Conservation (phyloP, 352 stramenopile genomes). For the Phytophthora palmivora region DNA sequence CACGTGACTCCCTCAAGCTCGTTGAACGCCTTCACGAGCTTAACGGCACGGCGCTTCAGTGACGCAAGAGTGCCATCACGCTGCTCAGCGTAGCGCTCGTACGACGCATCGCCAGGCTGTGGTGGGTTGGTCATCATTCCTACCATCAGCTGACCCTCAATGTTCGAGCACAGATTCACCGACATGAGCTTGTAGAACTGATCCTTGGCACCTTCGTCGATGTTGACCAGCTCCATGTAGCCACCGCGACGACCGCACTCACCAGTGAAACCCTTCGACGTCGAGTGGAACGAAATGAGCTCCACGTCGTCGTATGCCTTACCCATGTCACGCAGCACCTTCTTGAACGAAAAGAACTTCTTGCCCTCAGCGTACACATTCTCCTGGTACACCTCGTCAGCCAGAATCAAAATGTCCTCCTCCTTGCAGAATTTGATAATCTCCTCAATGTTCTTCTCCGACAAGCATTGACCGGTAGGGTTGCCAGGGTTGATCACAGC, state of each 20-base stretch:
- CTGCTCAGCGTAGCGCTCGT: constrained; percentile 92
- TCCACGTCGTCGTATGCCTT: constrained; percentile 90
- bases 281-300: constrained; percentile 98
- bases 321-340: constrained; percentile 93
- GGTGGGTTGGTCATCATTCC: constrained; percentile 98
- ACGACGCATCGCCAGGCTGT: constrained; percentile 89
- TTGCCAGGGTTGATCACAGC: constrained; percentile 99
- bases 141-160: constrained; percentile 97
- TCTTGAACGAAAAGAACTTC: constrained; percentile 96
- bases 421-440: constrained; percentile 96
- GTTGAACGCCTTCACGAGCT: constrained; percentile 95
- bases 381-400: constrained; percentile 99
- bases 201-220: constrained; percentile 92
- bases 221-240: constrained; percentile 98
- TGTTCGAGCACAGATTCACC: constrained; percentile 97
- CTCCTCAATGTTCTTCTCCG: constrained; percentile 91
- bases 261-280: constrained; percentile 98
- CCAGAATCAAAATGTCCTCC: constrained; percentile 96
- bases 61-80: constrained; percentile 92
- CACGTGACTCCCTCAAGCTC: constrained; percentile 97
- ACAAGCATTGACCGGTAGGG: constrained; percentile 94
- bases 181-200: constrained; percentile 99
- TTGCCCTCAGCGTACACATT: constrained; percentile 97
- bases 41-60: constrained; percentile 93
- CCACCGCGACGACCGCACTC: constrained; percentile 97